These are phyloP conservation scores for Boletales sp. DNA, from an alignment of 768 basidiomycete genomes.

Conservation along the genomic window DNA sequence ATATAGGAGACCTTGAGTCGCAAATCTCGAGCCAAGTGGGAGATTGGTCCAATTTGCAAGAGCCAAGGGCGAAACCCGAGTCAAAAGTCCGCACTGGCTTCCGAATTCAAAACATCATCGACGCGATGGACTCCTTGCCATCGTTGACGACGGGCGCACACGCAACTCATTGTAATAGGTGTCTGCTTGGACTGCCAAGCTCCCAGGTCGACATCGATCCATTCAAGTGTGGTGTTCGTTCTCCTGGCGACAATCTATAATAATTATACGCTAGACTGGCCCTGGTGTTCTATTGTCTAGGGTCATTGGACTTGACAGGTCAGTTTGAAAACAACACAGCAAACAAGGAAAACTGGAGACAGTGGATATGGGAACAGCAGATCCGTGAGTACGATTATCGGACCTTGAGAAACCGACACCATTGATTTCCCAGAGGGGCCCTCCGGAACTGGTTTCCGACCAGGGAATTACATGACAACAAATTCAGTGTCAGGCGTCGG, in stretches of 20 bases:
- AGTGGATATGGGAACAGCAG: conserved; percentile 92
- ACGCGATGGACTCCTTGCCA: conserved; percentile 15
- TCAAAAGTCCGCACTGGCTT: too few species aligned
- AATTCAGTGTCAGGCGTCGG: conserved; percentile 15
- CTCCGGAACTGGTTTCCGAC: conserved; percentile 68
- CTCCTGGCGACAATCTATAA: conserved; percentile 12
- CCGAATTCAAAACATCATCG: too few species aligned
- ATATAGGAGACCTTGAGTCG: too few species aligned
- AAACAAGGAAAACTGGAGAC: conserved; percentile 62
- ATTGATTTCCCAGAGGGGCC: conserved; percentile 41
- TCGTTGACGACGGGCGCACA: conserved; percentile 49
- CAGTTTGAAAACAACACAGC: conserved; percentile 34
- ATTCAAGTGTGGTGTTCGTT: conserved; percentile 51
- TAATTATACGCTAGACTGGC: conserved; percentile 56
- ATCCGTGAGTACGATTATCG: conserved; percentile 40
- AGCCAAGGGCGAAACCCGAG: too few species aligned
- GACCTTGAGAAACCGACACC: background rate
- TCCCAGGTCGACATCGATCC: conserved; percentile 69
- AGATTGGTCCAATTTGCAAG: too few species aligned
- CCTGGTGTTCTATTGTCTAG: conserved; percentile 85
- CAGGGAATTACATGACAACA: conserved; percentile 67
- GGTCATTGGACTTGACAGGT: conserved; percentile 75
- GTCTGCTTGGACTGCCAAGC: conserved; percentile 65
- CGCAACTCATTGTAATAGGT: conserved; percentile 62
- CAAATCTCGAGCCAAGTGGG: too few species aligned